Evolutionary conservation across 1,284 basidiomycete genomes (phyloP).

Genomic region (Testicularia cyperi): DNA sequence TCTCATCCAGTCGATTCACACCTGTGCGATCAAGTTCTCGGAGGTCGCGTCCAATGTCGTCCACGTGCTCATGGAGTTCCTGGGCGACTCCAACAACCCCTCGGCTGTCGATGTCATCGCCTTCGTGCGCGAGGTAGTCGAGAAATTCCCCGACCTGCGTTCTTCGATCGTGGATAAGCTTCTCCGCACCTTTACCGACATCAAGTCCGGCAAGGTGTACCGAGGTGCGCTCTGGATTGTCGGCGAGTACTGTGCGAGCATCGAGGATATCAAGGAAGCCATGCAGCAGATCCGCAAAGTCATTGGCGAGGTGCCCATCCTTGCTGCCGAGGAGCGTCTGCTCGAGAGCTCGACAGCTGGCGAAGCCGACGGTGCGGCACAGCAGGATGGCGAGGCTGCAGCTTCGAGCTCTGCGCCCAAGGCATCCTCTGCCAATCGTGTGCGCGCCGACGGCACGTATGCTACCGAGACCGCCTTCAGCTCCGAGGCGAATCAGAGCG

Average conservation of each 20-base stretch:
- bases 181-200: slow-evolving; percentile 77
- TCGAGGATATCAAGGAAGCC: slow-evolving; percentile 60
- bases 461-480: slow-evolving; percentile 91
- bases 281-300: slow-evolving; percentile 83
- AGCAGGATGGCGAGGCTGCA: slow-evolving; percentile 22
- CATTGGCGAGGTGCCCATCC: slow-evolving; percentile 91
- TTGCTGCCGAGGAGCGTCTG: slow-evolving; percentile 67
- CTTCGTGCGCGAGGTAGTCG: slow-evolving; percentile 95
- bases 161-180: slow-evolving; percentile 82
- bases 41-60: slow-evolving; percentile 96
- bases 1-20: slow-evolving; percentile 94
- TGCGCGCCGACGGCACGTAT: slow-evolving; percentile 95
- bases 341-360: slow-evolving; percentile 55
- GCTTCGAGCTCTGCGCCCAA: slow-evolving; percentile 50
- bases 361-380: slow-evolving; percentile 15
- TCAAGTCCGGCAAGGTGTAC: slow-evolving; percentile 97
- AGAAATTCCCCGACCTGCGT: slow-evolving; percentile 92
- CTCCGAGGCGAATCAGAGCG: slow-evolving; percentile 68
- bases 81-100: slow-evolving; percentile 92
- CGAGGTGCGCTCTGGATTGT: slow-evolving; percentile 96
- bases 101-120: slow-evolving; percentile 93
- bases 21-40: slow-evolving; percentile 96
- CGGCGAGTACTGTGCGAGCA: slow-evolving; percentile 74
- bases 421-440: slow-evolving; percentile 65
- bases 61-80: slow-evolving; percentile 96